A percentile compares a stretch with the other conserved stretches of the same genome.
phyloP scores from a whole-genome alignment of 257 asterid species.

The Solanum habrochaites region DNA sequence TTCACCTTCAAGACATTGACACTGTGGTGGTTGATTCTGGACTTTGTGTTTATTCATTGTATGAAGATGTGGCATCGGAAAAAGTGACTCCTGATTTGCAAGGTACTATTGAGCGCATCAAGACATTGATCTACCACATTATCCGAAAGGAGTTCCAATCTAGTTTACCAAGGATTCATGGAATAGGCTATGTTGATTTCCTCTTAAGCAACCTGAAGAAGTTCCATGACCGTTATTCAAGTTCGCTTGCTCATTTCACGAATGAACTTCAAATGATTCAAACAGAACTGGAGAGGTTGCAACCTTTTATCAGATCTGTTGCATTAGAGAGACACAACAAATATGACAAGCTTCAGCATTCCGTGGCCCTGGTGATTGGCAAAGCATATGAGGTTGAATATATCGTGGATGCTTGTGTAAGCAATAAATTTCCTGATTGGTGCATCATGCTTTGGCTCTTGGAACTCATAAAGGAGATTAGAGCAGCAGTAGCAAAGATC shows the following conservation, averaged over 20 bases:
- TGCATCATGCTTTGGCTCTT: background rate
- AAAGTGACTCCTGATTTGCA: background rate
- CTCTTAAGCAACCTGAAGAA: background rate
- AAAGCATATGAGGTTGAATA: constrained; percentile 13
- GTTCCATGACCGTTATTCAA: background rate
- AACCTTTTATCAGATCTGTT: background rate
- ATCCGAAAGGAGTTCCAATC: background rate
- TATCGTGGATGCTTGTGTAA: background rate
- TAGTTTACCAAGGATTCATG: background rate
- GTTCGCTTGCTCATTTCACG: background rate
- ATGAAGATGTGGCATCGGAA: background rate
- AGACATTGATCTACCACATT: background rate
- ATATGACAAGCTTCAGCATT: background rate
- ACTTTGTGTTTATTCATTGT: background rate
- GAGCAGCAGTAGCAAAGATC: background rate
- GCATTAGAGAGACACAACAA: background rate
- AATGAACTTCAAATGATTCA: background rate
- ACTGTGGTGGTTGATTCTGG: background rate
- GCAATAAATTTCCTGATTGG: background rate
- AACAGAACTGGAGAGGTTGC: background rate
- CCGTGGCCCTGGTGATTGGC: background rate
- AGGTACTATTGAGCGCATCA: background rate
- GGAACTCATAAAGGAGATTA: background rate
- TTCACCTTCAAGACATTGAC: background rate
- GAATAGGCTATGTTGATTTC: background rate